Conservation (phyloP, 2,329 filamentous ascomycete genomes). For the Microsporum ferrugineum region DNA sequence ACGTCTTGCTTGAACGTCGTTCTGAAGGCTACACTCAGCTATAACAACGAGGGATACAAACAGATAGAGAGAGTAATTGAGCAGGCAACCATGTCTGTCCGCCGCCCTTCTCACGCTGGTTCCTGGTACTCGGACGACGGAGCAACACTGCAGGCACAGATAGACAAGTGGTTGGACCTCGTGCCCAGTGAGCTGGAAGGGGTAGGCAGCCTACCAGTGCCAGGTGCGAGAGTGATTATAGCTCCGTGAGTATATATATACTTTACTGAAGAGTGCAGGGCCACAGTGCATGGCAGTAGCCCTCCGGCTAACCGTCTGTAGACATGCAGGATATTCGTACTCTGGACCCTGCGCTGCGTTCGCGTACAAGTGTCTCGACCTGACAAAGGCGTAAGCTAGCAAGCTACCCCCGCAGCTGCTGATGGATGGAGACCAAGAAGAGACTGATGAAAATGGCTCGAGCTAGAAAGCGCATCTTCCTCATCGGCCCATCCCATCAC, state of each 20-base stretch:
- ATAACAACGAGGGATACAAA: not conserved
- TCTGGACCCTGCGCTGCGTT: constrained; percentile 87
- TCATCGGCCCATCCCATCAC: constrained; percentile 87
- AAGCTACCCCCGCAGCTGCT: not conserved
- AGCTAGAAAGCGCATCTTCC: constrained; percentile 67
- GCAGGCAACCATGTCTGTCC: constrained; percentile 24
- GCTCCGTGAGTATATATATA: constrained; percentile 61
- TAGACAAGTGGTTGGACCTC: constrained; percentile 60
- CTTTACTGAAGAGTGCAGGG: not conserved
- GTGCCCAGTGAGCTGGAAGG: constrained; percentile 58
- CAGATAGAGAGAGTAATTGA: not conserved
- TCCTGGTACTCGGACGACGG: constrained; percentile 69
- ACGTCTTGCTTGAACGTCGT: not conserved
- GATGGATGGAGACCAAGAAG: not conserved
- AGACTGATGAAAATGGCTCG: not conserved
- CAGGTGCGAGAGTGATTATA: constrained; percentile 73
- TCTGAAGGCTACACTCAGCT: not conserved
- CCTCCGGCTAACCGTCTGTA: constrained; percentile 33
- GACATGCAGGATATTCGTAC: constrained; percentile 87
- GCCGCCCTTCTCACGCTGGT: constrained; percentile 64
- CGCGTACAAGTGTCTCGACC: constrained; percentile 82
- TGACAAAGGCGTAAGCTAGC: constrained; percentile 54
- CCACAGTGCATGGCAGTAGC: not conserved
- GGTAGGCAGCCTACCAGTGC: constrained; percentile 54
- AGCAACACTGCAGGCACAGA: constrained; percentile 51